Base-by-base conservation (phyloP, 2,329 filamentous ascomycete genomes). In the Colletotrichum filicis region DNA sequence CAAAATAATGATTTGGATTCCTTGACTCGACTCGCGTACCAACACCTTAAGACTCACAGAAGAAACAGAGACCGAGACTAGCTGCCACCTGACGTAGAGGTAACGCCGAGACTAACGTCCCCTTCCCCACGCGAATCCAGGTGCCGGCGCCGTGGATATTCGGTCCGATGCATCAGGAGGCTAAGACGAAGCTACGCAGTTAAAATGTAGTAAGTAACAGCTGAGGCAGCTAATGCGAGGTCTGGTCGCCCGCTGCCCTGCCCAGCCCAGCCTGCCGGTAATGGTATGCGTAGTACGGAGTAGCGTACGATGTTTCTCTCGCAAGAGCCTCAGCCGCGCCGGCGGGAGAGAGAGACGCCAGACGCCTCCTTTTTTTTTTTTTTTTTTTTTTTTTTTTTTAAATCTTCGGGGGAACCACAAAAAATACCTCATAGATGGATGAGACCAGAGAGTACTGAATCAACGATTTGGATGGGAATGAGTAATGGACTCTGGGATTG, bases 61-160 rank as follows among this genome's bases (percentile, higher is more conserved):
- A 28, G n/a, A 46, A 35, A 59, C 8, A 57, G 22, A 58, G 61
- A 46, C 58, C 22, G 14, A 26, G 19, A 14, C 16, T 22, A n/a
- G 59, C 32, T 16, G 32, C 19, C 67, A 37, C 22, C 32, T 69
- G 61, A 66, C 37, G 67, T 69, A 22, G 19, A 58, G 60, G 53
- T 30, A 26, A 58, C 53, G 35, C 67, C 55, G 53, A 26, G 37
- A 35, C 67, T 59, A 70, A 53, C 11, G 16, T 52, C 24, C 6
- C 24, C 42, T 42, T 60, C 53, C 24, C 61, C 60, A 66, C 61
- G 53, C 30, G 62, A 56, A 32, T 19, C 19, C 28, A 22, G 24
- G 35, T 26, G 35, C 59, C 66, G 35, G 52, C 35, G 28, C 53
- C 55, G 22, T 19, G 9, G 49, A 64, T 57, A 22, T 58, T 67